Base-by-base conservation (phyloP, 2,329 filamentous ascomycete species). In the Colletotrichum sp. region DNA sequence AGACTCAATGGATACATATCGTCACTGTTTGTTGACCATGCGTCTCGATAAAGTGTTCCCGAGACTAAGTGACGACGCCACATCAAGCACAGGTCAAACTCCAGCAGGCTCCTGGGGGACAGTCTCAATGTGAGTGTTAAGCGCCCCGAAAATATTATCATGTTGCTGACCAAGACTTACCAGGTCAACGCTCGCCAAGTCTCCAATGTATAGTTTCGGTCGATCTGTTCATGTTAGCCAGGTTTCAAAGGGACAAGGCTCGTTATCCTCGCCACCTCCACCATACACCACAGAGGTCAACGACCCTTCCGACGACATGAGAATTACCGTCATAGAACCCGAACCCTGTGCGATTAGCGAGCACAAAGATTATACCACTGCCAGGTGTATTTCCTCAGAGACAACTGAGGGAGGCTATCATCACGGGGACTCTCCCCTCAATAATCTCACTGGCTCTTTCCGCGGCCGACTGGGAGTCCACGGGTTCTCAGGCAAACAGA, bases 1-100 rank as follows among this genome's bases (percentile, higher is more conserved):
- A 30, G 90, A 91, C 34, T 88, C 89, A 13, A 82, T 87, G 75
- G 89, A 89, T 72, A 83, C 83, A 68, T 91, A 91, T 80, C 84
- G 89, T 24, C 68, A 76, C 2, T 77, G 80, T 7, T 78, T 87
- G 7, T 78, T 89, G 7, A 76, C 74, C 9, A 4, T 88, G 30
- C 87, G 89, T 0, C 78, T 90, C 2, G 87, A 85, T 34, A 82
- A 76, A 30, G 18, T 88, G 21, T 90, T 88, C 75, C 86, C 88
- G 1, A 76, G 76, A 6, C 82, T 90, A 7, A 76, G 81, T 9
- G 74, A 85, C 13, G 79, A 80, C 61, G 82, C 83, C 67, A 79
- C 21, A n/a, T 26, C 38, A 30, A 14, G 32, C 8, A 14, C 8
- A 21, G 24, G 12, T 16, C 56, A 7, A 58, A 21, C 12, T 68